Conservation (phyloP, 2,329 filamentous ascomycete species). For the Ophiocordyceps camponoti-leonardi region DNA sequence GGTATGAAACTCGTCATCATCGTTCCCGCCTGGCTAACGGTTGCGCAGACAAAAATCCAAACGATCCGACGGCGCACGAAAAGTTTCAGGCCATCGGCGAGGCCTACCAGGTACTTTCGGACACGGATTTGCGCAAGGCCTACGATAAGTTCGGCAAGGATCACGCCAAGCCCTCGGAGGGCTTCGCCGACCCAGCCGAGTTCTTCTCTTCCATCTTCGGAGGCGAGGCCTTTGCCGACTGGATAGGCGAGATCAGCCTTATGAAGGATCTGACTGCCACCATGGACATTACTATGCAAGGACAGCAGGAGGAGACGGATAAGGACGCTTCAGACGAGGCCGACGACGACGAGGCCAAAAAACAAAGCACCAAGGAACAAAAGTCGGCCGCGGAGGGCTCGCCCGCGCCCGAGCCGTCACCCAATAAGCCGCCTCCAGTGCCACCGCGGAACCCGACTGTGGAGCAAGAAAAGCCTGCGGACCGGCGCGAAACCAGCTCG, state of each 20-base stretch:
- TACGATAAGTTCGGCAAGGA: slow-evolving; percentile 99
- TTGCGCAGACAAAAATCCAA: slow-evolving; percentile 82
- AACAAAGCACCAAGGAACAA: slow-evolving; percentile 32
- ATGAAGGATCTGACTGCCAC: slow-evolving; percentile 98
- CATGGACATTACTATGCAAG: slow-evolving; percentile 82
- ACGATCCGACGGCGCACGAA: slow-evolving; percentile 81
- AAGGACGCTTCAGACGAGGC: slow-evolving; percentile 26
- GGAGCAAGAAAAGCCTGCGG: slow-evolving; percentile 17
- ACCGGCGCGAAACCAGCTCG: not conserved
- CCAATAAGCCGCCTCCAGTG: slow-evolving; percentile 1
- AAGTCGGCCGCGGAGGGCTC: slow-evolving; percentile 6
- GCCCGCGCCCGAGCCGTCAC: slow-evolving; percentile 7
- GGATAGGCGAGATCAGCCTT: slow-evolving; percentile 94
- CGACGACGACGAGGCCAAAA: slow-evolving; percentile 39
- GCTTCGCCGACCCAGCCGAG: slow-evolving; percentile 89
- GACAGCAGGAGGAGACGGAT: slow-evolving; percentile 48
- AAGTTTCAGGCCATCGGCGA: slow-evolving; percentile 82
- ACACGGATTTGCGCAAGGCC: slow-evolving; percentile 69
- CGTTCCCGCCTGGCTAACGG: not conserved
- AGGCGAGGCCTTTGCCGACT: slow-evolving; percentile 86
- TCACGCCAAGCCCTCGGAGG: slow-evolving; percentile 72
- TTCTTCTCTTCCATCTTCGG: slow-evolving; percentile 99
- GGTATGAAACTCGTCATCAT: slow-evolving; percentile 26
- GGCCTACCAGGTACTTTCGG: slow-evolving; percentile 67
- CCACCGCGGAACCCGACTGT: slow-evolving; percentile 10